Percentiles rank a stretch among this genome's conserved stretches.
Conservation (phyloP, 345 rosid genomes). For the Lagerstroemia speciosa region DNA sequence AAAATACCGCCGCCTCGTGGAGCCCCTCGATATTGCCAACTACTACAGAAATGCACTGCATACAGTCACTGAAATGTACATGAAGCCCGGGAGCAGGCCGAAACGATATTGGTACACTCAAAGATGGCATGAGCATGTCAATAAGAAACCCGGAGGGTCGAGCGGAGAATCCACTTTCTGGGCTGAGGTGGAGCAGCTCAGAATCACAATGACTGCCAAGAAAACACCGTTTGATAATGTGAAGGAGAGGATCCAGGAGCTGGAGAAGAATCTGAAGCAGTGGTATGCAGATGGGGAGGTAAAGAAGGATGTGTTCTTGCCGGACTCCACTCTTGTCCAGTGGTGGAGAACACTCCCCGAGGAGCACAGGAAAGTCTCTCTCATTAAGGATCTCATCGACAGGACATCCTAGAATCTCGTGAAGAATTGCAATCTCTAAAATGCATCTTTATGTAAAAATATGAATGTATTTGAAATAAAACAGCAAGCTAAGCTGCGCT, state of each 20-base stretch:
- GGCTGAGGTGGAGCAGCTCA: slow-evolving; percentile 78
- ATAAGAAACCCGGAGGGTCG: slow-evolving; percentile 12
- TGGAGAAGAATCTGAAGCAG: slow-evolving; percentile 9
- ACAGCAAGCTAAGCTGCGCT: too few relatives aligned
- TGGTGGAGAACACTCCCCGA: too few relatives aligned
- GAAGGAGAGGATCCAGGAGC: slow-evolving; percentile 2
- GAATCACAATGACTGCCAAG: not conserved
- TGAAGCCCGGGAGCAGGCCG: slow-evolving; percentile 51
- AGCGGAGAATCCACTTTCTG: slow-evolving; percentile 52
- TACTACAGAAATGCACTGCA: slow-evolving; percentile 65
- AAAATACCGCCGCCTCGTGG: slow-evolving; percentile 43
- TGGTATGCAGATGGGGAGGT: slow-evolving; percentile 1
- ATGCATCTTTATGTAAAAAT: too few relatives aligned
- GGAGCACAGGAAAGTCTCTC: too few relatives aligned
- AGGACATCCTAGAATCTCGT: too few relatives aligned
- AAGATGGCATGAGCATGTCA: slow-evolving; percentile 47
- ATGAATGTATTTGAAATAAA: too few relatives aligned
- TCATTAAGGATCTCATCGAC: too few relatives aligned
- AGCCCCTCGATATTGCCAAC: slow-evolving; percentile 76
- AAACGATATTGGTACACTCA: slow-evolving; percentile 52
- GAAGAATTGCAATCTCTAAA: not conserved
- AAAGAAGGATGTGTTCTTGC: too few relatives aligned
- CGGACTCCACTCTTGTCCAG: too few relatives aligned
- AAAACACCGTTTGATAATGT: not conserved
- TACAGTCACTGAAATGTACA: slow-evolving; percentile 63